These are phyloP conservation scores for Carex parvula DNA, from an alignment of 176 grass and related monocot species.

Conservation along the genomic window DNA sequence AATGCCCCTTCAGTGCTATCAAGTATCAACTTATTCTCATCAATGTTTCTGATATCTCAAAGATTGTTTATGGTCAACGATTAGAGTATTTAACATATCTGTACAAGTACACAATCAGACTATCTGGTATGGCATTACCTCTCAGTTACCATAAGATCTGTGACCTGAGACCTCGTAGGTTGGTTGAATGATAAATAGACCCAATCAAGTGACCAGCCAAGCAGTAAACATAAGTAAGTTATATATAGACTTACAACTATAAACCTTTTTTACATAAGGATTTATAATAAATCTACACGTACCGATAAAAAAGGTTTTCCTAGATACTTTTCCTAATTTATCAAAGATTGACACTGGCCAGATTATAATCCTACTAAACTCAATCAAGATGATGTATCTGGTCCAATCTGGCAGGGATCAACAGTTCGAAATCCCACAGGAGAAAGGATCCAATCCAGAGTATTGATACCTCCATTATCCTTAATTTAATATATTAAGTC, in stretches of 20 bases:
- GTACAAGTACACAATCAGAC: not conserved
- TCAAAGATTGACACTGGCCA: not conserved
- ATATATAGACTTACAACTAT: not conserved
- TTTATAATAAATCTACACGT: not conserved
- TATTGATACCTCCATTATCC: not conserved
- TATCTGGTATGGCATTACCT: not conserved
- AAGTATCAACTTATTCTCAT: not conserved
- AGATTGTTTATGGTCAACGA: not conserved
- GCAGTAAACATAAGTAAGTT: not conserved
- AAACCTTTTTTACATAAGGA: not conserved
- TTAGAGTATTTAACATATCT: not conserved
- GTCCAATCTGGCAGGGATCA: not conserved
- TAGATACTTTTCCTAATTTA: not conserved
- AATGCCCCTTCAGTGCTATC: not conserved
- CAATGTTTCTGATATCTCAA: not conserved
- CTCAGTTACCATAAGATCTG: not conserved
- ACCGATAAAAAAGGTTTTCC: not conserved
- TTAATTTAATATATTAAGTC: not conserved
- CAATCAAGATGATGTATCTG: not conserved
- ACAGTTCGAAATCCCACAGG: not conserved
- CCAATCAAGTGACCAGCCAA: not conserved
- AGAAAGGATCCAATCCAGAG: not conserved
- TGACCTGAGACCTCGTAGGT: not conserved
- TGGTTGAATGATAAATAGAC: not conserved
- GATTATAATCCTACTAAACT: not conserved